These are phyloP conservation scores for Trichoderma lentiforme DNA, from an alignment of 2,329 filamentous ascomycete genomes.

Conservation along the genomic window DNA sequence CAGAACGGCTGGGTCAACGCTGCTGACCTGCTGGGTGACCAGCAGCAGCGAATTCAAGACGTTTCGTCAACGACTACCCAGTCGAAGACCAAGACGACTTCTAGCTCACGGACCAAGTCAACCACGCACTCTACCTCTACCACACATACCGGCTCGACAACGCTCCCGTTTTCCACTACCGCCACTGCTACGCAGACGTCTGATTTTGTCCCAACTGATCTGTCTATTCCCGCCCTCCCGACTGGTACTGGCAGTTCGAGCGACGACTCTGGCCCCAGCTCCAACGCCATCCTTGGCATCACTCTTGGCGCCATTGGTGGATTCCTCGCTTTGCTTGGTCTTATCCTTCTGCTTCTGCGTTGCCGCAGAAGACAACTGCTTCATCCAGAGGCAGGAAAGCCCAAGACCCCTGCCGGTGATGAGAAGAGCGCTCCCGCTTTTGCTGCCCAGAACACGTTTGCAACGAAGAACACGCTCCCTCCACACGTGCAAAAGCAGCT, in stretches of 20 bases:
- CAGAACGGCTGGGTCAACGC: slow-evolving; percentile 78
- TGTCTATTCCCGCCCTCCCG: slow-evolving; percentile 24
- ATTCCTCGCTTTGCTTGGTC: slow-evolving; percentile 64
- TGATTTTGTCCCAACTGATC: slow-evolving; percentile 21
- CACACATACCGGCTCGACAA: slow-evolving; percentile 23
- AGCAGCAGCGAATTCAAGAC: slow-evolving; percentile 32
- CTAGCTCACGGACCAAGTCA: slow-evolving; percentile 3
- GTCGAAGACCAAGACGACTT: slow-evolving; percentile 2
- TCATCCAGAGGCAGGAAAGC: slow-evolving; percentile 46
- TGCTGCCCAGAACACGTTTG: slow-evolving; percentile 42
- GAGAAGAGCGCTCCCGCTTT: slow-evolving; percentile 57
- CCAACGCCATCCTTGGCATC: slow-evolving; percentile 68
- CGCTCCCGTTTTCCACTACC: slow-evolving; percentile 23
- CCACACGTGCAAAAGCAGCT: slow-evolving; percentile 37
- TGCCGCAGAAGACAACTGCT: slow-evolving; percentile 52
- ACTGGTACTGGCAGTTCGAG: slow-evolving; percentile 21
- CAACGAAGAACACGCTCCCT: slow-evolving; percentile 42
- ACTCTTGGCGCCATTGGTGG: slow-evolving; percentile 80
- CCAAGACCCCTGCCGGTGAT: slow-evolving; percentile 43
- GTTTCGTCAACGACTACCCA: slow-evolving; percentile 30
- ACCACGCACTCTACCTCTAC: slow-evolving; percentile 24
- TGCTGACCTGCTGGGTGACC: slow-evolving; percentile 55
- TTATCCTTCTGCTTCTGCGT: slow-evolving; percentile 61
- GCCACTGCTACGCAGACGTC: slow-evolving; percentile 18
- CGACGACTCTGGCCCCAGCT: slow-evolving; percentile 33